Base-by-base conservation (phyloP, 1,284 basidiomycete species). In the Trametes pubescens region DNA sequence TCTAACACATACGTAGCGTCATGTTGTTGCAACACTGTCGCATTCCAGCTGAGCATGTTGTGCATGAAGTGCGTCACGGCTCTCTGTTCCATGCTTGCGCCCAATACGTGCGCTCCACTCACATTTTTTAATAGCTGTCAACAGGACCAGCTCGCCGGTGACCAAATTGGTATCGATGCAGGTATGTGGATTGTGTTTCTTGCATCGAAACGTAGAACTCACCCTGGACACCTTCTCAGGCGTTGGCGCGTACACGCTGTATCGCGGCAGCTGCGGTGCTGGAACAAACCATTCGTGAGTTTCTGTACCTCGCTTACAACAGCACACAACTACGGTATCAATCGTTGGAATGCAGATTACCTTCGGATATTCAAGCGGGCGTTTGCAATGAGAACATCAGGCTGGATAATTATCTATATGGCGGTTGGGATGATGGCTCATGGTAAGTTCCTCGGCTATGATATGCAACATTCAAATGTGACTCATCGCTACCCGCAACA, bases 21-120 rank as follows among this genome's bases (percentile, higher is more conserved):
- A 13, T 70, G 69, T 37, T 70, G 69, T 34, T 70, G 69, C 54
- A 70, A 70, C 32, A 64, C 65, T 0, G 35, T 70, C 4, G 61
- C 69, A 6, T 70, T 64, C 52, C 60, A 66, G 16, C 51, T 70
- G 37, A 70, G 69, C 46, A 68, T 70, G 69, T 59, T 70, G 2
- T 70, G 69, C 57, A 62, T 70, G 61, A 67, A 65, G 69, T 70
- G 24, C 7, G 40, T 43, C 3, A 13, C 11, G 63, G 38, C 18
- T 43, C 7, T 1, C 14, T 9, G 43, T 1, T 49, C 46, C 35
- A 38, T 35, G 16, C n/a, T 38, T 22, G 8, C 10, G 37, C 38
- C n/a, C n/a, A 34, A 22, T 18, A 24, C 22, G 26, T 34, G 32
- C 35, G 22, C n/a, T 32, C 10, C 21, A n/a, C 4, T 26, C 34